phyloP scores from a whole-genome alignment of 148 eudicot genomes.

The Oxyria digyna region DNA sequence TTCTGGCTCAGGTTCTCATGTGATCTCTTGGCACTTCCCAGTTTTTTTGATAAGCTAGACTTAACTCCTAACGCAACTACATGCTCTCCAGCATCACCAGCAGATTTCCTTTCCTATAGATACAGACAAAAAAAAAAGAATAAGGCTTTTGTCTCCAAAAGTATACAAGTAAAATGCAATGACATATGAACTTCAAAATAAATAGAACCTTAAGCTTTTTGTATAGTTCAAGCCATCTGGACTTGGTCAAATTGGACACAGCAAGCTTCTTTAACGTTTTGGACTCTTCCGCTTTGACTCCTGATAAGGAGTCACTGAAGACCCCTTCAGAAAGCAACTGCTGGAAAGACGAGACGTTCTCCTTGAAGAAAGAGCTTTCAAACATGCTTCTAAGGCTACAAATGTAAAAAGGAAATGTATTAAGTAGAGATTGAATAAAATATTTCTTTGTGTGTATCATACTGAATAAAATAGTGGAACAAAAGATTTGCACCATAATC shows the following conservation, averaged over 20 bases:
- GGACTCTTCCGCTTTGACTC: slow-evolving; percentile 38
- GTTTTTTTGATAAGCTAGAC: slow-evolving; percentile 23
- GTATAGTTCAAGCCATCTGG: slow-evolving; percentile 75
- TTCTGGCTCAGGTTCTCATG: slow-evolving; percentile 30
- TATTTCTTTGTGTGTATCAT: neutral
- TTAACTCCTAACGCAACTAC: slow-evolving; percentile 29
- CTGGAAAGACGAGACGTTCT: slow-evolving; percentile 60
- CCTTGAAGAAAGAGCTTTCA: slow-evolving; percentile 48
- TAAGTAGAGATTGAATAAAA: neutral
- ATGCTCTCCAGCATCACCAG: slow-evolving; percentile 20
- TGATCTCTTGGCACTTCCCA: slow-evolving; percentile 28
- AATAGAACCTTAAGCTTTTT: slow-evolving; percentile 50
- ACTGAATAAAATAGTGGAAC: neutral
- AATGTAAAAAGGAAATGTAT: neutral
- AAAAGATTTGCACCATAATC: neutral
- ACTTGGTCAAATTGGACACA: slow-evolving; percentile 42
- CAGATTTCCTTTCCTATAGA: slow-evolving; percentile 36
- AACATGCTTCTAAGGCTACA: slow-evolving; percentile 67
- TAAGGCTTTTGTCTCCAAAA: neutral
- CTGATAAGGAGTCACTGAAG: slow-evolving; percentile 48
- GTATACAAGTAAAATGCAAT: neutral
- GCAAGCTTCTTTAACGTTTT: slow-evolving; percentile 50
- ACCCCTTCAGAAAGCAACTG: slow-evolving; percentile 72
- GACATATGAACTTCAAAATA: neutral
- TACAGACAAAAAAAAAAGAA: slow-evolving; percentile 10